Conservation (phyloP, 2,329 filamentous ascomycete genomes). For the Cladosporium sp. region DNA sequence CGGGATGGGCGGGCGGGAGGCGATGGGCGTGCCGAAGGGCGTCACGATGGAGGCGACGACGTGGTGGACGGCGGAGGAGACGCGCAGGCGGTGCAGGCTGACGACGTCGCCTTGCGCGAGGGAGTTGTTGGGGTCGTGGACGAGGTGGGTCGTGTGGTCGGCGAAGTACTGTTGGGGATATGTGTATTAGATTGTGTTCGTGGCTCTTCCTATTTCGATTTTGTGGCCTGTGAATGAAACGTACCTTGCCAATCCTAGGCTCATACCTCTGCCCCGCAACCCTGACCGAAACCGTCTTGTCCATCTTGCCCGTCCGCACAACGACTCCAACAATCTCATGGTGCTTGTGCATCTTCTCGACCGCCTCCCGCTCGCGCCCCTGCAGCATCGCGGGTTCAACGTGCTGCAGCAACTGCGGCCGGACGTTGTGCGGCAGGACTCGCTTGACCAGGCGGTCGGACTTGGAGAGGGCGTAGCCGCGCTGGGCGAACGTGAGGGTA, state of each 20-base stretch:
- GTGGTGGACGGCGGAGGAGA: slow-evolving; percentile 60
- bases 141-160: slow-evolving; percentile 58
- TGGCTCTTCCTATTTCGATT: not conserved
- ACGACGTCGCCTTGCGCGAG: slow-evolving; percentile 70
- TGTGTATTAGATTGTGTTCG: not conserved
- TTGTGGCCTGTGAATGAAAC: slow-evolving; percentile 9
- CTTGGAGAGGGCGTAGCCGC: slow-evolving; percentile 15
- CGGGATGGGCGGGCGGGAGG: slow-evolving; percentile 60
- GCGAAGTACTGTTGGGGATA: slow-evolving; percentile 53
- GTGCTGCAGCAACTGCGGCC: slow-evolving; percentile 21
- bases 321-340: slow-evolving; percentile 54
- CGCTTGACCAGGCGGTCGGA: slow-evolving; percentile 22
- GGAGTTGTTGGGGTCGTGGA: slow-evolving; percentile 72
- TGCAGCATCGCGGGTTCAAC: slow-evolving; percentile 16
- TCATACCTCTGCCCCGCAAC: slow-evolving; percentile 69
- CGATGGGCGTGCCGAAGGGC: slow-evolving; percentile 58
- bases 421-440: slow-evolving; percentile 18
- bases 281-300: slow-evolving; percentile 72
- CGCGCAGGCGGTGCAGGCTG: slow-evolving; percentile 63
- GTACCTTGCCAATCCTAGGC: slow-evolving; percentile 64
- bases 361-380: slow-evolving; percentile 21
- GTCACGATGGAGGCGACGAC: slow-evolving; percentile 70
- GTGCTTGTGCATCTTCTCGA: slow-evolving; percentile 19
- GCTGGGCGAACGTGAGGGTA: slow-evolving; percentile 14
- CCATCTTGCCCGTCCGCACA: slow-evolving; percentile 69